Base-by-base conservation (phyloP, 2,329 filamentous ascomycete species). In the Rosellinia necatrix region DNA sequence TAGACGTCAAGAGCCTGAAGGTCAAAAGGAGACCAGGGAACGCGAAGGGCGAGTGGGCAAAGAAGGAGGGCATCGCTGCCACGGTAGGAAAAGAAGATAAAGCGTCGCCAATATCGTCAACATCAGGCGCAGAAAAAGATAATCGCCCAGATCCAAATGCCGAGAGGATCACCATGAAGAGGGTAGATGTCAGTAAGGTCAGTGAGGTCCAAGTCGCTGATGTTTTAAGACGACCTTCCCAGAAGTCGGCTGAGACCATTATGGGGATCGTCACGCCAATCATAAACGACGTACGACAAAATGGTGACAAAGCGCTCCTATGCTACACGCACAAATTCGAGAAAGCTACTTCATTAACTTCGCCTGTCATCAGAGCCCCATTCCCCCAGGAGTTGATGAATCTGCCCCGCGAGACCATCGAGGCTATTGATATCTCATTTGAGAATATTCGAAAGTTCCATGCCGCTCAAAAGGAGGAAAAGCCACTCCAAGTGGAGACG, bases 251-350 rank as follows among this genome's bases (percentile, higher is more conserved):
- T n/a, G 93, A 97, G 19, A 85, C 90, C 56, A 97, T 99, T 64
- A 87, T 97, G 77, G 87, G 87, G 61, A 93, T 97, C 49, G 91
- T 96, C 56, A 86, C 84, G 30, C 94, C 94, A 1, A 99, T 99
- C 66, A 91, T 99, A 68, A 86, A 93, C 55, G 90, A 92, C 43
- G 89, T 99, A 52, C 89, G 87, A 53, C 81, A 84, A 38, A 85
- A 90, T 29, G 94, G 94, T 49, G 94, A 99, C 74, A 88, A 88
- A 67, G 92, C 91, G 3, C 81, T 99, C 21, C 82, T 99, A 40
- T 88, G 90, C 47, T 97, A 96, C 74, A 97, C 94, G 1, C 92
- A 97, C 82, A 96, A 96, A 74, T 99, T 99, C 66, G 94, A 99
- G 71, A 96, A 93, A 77, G 94, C 93, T 1, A 96, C 91, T 0